Percentiles rank a stretch among this genome's conserved stretches.
Evolutionary conservation across 192 early-diverging fungal species (phyloP).

Genomic region (Backusella tuberculispora): DNA sequence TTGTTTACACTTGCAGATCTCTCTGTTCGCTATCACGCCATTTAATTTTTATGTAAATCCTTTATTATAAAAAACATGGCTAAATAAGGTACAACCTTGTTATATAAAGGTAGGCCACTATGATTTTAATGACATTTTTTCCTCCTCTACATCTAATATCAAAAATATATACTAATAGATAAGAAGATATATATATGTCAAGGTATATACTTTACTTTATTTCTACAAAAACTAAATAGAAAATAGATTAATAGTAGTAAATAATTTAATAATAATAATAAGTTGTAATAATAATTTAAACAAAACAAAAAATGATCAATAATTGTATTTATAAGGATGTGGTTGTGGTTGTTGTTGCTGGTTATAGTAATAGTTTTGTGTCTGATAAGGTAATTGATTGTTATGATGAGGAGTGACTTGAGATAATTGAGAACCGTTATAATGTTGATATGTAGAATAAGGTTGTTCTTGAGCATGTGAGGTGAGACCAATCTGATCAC

Average conservation of each 20-base stretch:
- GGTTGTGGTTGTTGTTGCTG: neutral
- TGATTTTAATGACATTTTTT: no score
- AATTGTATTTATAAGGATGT: neutral
- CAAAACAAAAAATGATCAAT: neutral
- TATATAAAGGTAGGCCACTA: no score
- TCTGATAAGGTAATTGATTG: neutral
- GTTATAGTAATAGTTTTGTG: neutral
- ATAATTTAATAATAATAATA: neutral
- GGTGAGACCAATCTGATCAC: constrained; percentile 22
- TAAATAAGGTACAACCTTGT: no score
- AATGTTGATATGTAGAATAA: constrained; percentile 8
- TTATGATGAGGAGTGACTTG: neutral
- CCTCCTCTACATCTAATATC: no score
- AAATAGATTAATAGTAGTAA: neutral
- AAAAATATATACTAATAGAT: no score
- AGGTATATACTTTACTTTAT: no score
- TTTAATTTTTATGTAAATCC: no score
- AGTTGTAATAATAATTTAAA: neutral
- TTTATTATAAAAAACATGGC: no score
- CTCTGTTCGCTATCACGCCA: no score
- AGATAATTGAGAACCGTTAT: neutral
- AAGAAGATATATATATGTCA: no score
- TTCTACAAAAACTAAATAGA: no score
- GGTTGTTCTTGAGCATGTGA: constrained; percentile 21
- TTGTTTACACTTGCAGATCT: no score